A percentile compares a stretch with the other conserved stretches of the same genome.
These are phyloP conservation scores for Vachellia collinsii DNA, from an alignment of 306 rosid genomes.

Conservation along the genomic window DNA sequence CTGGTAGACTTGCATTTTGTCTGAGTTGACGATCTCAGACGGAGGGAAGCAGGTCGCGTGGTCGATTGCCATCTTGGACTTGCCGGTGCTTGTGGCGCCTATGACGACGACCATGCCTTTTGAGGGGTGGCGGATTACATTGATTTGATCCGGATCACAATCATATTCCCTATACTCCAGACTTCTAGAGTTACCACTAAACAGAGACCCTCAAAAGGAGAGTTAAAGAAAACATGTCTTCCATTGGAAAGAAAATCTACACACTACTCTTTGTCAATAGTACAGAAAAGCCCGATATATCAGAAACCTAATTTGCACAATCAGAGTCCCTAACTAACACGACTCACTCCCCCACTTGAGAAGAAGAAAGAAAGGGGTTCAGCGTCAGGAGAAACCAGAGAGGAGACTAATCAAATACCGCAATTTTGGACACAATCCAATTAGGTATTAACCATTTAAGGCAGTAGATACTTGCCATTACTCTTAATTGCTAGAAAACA, in stretches of 20 bases:
- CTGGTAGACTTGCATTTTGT: too few species aligned
- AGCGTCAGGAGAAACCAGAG: not conserved
- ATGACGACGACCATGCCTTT: too few species aligned
- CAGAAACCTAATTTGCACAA: not conserved
- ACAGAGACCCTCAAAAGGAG: not conserved
- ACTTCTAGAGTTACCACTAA: not conserved
- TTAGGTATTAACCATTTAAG: constrained; percentile 7
- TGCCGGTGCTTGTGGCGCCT: too few species aligned
- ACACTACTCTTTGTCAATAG: not conserved
- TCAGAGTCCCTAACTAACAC: not conserved
- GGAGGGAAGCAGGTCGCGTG: too few species aligned
- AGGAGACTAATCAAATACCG: not conserved
- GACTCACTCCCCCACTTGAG: not conserved
- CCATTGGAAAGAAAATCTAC: not conserved
- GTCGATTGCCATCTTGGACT: too few species aligned
- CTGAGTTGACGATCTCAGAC: too few species aligned
- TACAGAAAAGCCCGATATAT: too few species aligned
- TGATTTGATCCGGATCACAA: too few species aligned
- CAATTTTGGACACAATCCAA: constrained; percentile 5
- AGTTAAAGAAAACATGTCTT: not conserved
- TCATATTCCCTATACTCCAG: too few species aligned
- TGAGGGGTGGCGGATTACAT: too few species aligned
- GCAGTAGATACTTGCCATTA: not conserved
- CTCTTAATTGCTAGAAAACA: not conserved
- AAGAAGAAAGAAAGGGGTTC: not conserved